Percentiles rank a stretch among this genome's conserved stretches.
Conservation (phyloP, 1,284 basidiomycete species). For the Ustilago cynodontis region DNA sequence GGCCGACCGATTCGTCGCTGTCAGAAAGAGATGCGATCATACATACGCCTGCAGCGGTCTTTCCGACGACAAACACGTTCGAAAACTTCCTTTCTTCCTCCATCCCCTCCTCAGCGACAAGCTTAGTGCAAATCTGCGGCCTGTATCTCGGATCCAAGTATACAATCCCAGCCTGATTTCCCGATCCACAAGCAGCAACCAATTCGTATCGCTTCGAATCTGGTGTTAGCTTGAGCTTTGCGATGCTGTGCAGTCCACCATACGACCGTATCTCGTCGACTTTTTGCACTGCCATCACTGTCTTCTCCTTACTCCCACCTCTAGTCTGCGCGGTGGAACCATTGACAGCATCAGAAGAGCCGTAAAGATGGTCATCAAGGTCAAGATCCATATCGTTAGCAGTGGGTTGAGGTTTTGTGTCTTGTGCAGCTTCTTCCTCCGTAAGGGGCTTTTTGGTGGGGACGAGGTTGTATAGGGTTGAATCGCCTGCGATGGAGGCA, state of each 20-base stretch:
- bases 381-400: constrained; percentile 78
- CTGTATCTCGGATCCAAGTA: constrained; percentile 42
- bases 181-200: constrained; percentile 39
- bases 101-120: neutral
- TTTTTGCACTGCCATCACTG: constrained; percentile 22
- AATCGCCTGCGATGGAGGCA: constrained; percentile 50
- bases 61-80: constrained; percentile 28
- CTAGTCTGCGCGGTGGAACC: constrained; percentile 8
- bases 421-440: constrained; percentile 5
- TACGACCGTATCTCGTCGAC: constrained; percentile 32
- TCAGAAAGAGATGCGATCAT: constrained; percentile 20
- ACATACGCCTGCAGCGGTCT: neutral
- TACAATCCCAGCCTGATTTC: constrained; percentile 43
- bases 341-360: constrained; percentile 51
- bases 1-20: constrained; percentile 14
- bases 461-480: constrained; percentile 31
- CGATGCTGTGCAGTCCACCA: constrained; percentile 36
- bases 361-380: constrained; percentile 74
- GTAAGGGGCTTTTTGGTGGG: constrained; percentile 20
- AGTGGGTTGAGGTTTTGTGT: neutral
- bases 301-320: constrained; percentile 16
- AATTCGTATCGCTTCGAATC: constrained; percentile 24
- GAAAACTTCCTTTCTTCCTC: constrained; percentile 13
- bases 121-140: constrained; percentile 15
- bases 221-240: constrained; percentile 26